These are phyloP conservation scores for Hypoxylon perforatum DNA, from an alignment of 495 filamentous ascomycete species.

Conservation along the genomic window DNA sequence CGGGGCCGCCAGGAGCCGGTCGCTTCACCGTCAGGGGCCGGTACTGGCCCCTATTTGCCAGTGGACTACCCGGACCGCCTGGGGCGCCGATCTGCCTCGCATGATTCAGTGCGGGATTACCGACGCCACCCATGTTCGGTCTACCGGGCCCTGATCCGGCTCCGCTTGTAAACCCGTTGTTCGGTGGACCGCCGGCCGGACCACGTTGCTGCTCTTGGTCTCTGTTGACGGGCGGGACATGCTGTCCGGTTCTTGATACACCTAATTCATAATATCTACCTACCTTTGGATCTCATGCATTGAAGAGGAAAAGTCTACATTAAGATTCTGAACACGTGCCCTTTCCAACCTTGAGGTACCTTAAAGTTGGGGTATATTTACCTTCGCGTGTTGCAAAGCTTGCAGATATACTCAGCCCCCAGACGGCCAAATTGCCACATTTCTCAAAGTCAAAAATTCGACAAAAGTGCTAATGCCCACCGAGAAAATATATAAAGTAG, in stretches of 20 bases:
- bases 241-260: conserved; percentile 61
- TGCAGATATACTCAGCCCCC: no score
- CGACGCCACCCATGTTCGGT: conserved; percentile 52
- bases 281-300: no score
- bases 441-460: no score
- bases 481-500: no score
- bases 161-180: conserved; percentile 27
- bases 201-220: conserved; percentile 32
- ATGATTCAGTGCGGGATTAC: conserved; percentile 77
- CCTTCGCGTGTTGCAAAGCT: no score
- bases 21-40: conserved; percentile 70
- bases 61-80: conserved; percentile 62
- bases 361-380: no score
- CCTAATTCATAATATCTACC: no score
- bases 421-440: no score
- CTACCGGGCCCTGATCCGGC: conserved; percentile 45
- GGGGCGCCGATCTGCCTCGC: conserved; percentile 81
- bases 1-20: conserved; percentile 44
- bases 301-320: no score
- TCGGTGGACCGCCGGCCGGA: conserved; percentile 12
- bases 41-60: conserved; percentile 68
- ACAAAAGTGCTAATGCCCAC: no score
- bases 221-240: conserved; percentile 49
- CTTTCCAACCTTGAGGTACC: no score
- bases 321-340: no score